Percentiles rank a stretch among this genome's conserved stretches.
Evolutionary conservation across 257 asterid species (phyloP).

Genomic region (Gardenia jasminoides): DNA sequence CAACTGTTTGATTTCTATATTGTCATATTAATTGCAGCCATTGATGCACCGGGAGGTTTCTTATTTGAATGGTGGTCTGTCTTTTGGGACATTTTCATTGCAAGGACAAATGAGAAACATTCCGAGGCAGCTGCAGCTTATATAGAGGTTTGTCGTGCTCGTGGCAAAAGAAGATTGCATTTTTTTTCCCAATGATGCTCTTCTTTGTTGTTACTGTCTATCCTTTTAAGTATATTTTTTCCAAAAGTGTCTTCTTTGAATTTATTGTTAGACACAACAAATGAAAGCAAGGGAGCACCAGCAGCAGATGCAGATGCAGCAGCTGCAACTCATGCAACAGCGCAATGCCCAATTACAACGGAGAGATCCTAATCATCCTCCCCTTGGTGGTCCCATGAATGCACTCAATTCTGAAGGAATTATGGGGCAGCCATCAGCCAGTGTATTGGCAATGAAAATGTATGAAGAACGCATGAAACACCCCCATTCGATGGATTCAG

Average conservation of each 20-base stretch:
- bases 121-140: slow-evolving; percentile 99
- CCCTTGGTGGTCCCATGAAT: slow-evolving; percentile 79
- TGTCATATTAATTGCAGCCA: slow-evolving; percentile 51
- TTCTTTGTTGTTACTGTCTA: neutral
- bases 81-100: slow-evolving; percentile 98
- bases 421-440: slow-evolving; percentile 96
- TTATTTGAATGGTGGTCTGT: slow-evolving; percentile 99
- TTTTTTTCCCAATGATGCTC: neutral
- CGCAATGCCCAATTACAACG: slow-evolving; percentile 85
- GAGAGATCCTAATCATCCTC: slow-evolving; percentile 92
- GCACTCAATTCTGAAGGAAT: slow-evolving; percentile 79
- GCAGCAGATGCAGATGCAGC: slow-evolving; percentile 93
- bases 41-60: slow-evolving; percentile 99
- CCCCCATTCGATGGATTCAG: slow-evolving; percentile 88
- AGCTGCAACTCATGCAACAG: slow-evolving; percentile 93
- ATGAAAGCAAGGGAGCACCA: slow-evolving; percentile 94
- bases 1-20: neutral
- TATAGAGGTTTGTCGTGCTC: slow-evolving; percentile 67
- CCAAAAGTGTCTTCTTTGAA: neutral
- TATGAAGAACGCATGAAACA: slow-evolving; percentile 95
- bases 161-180: neutral
- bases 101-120: slow-evolving; percentile 97
- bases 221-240: neutral
- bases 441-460: slow-evolving; percentile 92
- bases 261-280: slow-evolving; percentile 75